These are phyloP conservation scores for Mallotus japonicus DNA, from an alignment of 441 rosid genomes.

Conservation along the genomic window DNA sequence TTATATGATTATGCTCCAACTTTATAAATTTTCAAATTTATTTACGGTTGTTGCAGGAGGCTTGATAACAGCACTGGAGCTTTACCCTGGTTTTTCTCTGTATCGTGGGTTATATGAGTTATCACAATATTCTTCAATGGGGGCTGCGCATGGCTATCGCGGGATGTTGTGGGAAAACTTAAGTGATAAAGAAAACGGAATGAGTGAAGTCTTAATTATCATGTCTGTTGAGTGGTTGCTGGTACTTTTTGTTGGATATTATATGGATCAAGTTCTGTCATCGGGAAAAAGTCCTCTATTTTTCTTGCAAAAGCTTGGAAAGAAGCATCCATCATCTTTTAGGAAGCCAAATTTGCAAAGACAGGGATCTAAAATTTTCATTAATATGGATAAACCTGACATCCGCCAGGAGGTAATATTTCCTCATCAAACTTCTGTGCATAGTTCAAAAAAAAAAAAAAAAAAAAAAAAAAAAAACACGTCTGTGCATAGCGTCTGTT, in stretches of 20 bases:
- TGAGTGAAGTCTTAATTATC: slow-evolving; percentile 63
- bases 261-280: slow-evolving; percentile 59
- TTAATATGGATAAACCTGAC: slow-evolving; percentile 78
- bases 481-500: background rate
- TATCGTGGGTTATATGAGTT: slow-evolving; percentile 90
- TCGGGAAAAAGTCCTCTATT: slow-evolving; percentile 60
- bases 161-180: slow-evolving; percentile 81
- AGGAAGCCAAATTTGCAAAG: slow-evolving; percentile 46
- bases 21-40: background rate
- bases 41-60: slow-evolving; percentile 47
- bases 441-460: no score
- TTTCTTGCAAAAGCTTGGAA: slow-evolving; percentile 43
- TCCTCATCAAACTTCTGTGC: slow-evolving; percentile 7
- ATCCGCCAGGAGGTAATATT: slow-evolving; percentile 75
- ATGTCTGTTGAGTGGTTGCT: slow-evolving; percentile 77
- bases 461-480: no score
- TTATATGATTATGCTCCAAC: slow-evolving; percentile 7
- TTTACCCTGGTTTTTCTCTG: slow-evolving; percentile 83
- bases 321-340: slow-evolving; percentile 37
- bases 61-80: slow-evolving; percentile 65
- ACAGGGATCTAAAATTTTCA: slow-evolving; percentile 61
- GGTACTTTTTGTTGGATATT: slow-evolving; percentile 59
- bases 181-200: slow-evolving; percentile 54
- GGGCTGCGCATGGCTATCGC: slow-evolving; percentile 41
- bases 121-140: slow-evolving; percentile 52